Percentiles rank a stretch among this genome's conserved stretches.
Conservation (phyloP, 768 basidiomycete genomes). For the Kwoniella sp. region DNA sequence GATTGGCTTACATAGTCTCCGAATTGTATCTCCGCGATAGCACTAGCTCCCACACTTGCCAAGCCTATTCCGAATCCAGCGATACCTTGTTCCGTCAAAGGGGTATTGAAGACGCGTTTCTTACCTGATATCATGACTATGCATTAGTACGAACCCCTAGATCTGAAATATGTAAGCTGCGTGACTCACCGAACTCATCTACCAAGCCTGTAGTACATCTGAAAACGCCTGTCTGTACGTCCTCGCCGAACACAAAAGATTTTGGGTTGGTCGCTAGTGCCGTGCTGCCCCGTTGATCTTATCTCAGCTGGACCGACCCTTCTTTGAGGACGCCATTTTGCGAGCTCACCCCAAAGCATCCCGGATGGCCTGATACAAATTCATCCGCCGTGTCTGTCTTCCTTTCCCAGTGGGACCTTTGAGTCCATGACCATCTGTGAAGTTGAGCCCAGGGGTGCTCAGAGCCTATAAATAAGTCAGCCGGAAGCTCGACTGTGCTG, state of each 20-base stretch:
- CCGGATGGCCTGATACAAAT: slow-evolving; percentile 86
- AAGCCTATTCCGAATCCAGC: slow-evolving; percentile 92
- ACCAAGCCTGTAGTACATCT: slow-evolving; percentile 91
- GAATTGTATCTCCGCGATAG: slow-evolving; percentile 81
- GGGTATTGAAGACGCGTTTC: slow-evolving; percentile 94
- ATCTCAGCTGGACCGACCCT: not conserved
- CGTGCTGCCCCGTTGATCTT: slow-evolving; percentile 61
- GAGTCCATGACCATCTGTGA: slow-evolving; percentile 51
- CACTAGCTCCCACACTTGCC: slow-evolving; percentile 89
- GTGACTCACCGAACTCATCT: slow-evolving; percentile 79
- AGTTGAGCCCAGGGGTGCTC: slow-evolving; percentile 42
- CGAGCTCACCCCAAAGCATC: slow-evolving; percentile 76
- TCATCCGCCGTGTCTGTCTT: slow-evolving; percentile 91
- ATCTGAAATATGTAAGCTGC: not conserved
- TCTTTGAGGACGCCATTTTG: not conserved
- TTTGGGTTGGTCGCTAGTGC: slow-evolving; percentile 81
- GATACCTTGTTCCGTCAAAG: slow-evolving; percentile 71
- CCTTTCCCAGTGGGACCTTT: slow-evolving; percentile 61
- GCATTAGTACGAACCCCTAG: not conserved
- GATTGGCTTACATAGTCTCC: slow-evolving; percentile 50
- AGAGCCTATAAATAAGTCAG: slow-evolving; percentile 26
- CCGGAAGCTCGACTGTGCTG: slow-evolving; percentile 10
- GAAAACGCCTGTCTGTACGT: slow-evolving; percentile 79
- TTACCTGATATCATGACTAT: slow-evolving; percentile 63
- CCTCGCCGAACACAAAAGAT: slow-evolving; percentile 82